A percentile compares a stretch with the other conserved stretches of the same genome.
phyloP scores from a whole-genome alignment of 1,284 basidiomycete genomes.

The Sporisorium graminicola region DNA sequence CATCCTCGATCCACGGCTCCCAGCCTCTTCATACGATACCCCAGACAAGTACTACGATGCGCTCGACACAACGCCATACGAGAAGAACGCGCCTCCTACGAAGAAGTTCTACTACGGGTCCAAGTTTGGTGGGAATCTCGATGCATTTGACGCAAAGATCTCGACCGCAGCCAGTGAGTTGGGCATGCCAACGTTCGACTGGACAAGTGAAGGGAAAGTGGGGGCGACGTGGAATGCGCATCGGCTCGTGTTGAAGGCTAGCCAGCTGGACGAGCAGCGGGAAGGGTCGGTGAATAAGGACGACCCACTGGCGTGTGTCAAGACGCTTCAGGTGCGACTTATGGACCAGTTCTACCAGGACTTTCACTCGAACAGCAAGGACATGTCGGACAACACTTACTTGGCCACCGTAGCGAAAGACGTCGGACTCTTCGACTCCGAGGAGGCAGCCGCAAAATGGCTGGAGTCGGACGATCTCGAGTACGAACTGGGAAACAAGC shows the following conservation, averaged over 20 bases:
- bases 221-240: conserved; percentile 57
- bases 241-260: conserved; percentile 43
- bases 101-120: conserved; percentile 50
- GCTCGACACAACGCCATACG: conserved; percentile 47
- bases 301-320: conserved; percentile 13
- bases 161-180: conserved; percentile 32
- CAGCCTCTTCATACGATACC: conserved; percentile 36
- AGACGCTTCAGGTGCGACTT: conserved; percentile 35
- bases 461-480: conserved; percentile 50
- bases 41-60: conserved; percentile 49
- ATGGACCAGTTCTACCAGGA: conserved; percentile 46
- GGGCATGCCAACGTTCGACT: conserved; percentile 41
- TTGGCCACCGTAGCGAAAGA: conserved; percentile 36
- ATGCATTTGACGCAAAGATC: conserved; percentile 58
- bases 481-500: conserved; percentile 48
- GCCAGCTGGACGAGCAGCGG: conserved; percentile 39
- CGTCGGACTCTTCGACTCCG: conserved; percentile 30
- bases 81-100: conserved; percentile 42
- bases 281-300: conserved; percentile 1
- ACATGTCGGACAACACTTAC: conserved; percentile 46
- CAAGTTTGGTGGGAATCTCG: conserved; percentile 47
- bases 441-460: conserved; percentile 42
- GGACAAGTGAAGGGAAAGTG: conserved; percentile 46
- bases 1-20: conserved; percentile 52
- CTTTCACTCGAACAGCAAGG: conserved; percentile 35